Conservation (phyloP, 345 rosid genomes). For the Populus euphratica region DNA sequence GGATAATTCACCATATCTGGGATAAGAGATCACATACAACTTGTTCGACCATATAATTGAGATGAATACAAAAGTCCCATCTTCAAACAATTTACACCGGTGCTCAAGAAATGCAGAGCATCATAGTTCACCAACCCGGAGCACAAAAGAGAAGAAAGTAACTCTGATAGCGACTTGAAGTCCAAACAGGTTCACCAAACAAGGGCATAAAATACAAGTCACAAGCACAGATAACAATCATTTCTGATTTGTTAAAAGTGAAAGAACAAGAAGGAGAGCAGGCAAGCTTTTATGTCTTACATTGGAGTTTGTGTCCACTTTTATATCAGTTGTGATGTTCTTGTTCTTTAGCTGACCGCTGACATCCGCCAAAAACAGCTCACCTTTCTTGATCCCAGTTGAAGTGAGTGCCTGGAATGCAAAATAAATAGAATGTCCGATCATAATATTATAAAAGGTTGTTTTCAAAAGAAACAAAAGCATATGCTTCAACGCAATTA, state of each 20-base stretch:
- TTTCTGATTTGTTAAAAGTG: background rate
- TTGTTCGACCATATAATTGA: background rate
- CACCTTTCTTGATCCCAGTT: constrained; percentile 31
- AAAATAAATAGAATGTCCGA: background rate
- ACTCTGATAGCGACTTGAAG: background rate
- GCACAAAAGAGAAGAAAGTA: too few species aligned
- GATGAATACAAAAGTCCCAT: background rate
- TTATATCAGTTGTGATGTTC: constrained; percentile 34
- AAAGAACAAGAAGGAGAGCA: background rate
- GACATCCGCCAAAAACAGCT: constrained; percentile 26
- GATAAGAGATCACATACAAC: background rate
- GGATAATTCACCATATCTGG: background rate
- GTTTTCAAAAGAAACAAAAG: background rate
- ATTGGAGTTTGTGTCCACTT: constrained; percentile 45
- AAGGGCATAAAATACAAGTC: background rate
- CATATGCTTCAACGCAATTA: background rate
- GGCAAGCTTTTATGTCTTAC: constrained; percentile 35
- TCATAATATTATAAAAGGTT: background rate
- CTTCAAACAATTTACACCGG: background rate
- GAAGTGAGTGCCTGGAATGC: constrained; percentile 33
- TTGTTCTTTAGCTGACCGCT: constrained; percentile 35
- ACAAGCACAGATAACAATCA: background rate
- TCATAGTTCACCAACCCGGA: background rate
- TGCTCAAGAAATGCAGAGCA: background rate
- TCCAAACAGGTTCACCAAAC: background rate